A percentile compares a stretch with the other conserved stretches of the same genome.
phyloP scores from a whole-genome alignment of 176 grass and related monocot genomes.

The Avena insularis region DNA sequence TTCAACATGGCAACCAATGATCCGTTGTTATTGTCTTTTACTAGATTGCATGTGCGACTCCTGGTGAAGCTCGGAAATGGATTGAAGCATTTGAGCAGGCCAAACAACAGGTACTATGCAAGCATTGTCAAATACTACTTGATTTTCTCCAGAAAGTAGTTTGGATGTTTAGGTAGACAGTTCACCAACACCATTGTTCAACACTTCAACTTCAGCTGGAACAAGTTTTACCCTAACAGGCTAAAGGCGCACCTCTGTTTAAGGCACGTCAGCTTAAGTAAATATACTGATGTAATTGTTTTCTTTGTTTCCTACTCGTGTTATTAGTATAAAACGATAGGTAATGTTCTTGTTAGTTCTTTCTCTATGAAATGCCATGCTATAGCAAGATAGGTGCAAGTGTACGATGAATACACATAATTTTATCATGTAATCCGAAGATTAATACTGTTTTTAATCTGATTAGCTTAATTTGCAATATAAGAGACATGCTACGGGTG shows the following conservation, averaged over 20 bases:
- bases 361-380: neutral
- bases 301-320: conserved; percentile 10
- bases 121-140: conserved; percentile 19
- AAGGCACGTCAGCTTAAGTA: conserved; percentile 8
- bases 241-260: conserved; percentile 10
- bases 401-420: conserved; percentile 5
- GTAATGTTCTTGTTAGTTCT: conserved; percentile 2
- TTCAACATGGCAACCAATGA: conserved; percentile 23
- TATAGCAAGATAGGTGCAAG: conserved; percentile 9
- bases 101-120: conserved; percentile 75
- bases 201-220: neutral
- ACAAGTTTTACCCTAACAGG: conserved; percentile 14
- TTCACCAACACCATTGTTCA: conserved; percentile 1
- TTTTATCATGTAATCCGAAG: conserved; percentile 31
- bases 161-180: conserved; percentile 10
- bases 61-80: conserved; percentile 79
- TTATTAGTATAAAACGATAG: conserved; percentile 6
- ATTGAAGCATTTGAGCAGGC: conserved; percentile 88
- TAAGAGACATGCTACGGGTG: conserved; percentile 3
- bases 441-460: neutral
- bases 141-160: conserved; percentile 19
- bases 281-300: neutral
- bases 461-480: neutral
- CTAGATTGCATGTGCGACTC: conserved; percentile 86
- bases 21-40: conserved; percentile 21